These are phyloP conservation scores for Cinchona pubescens DNA, from an alignment of 257 asterid genomes.

Conservation along the genomic window DNA sequence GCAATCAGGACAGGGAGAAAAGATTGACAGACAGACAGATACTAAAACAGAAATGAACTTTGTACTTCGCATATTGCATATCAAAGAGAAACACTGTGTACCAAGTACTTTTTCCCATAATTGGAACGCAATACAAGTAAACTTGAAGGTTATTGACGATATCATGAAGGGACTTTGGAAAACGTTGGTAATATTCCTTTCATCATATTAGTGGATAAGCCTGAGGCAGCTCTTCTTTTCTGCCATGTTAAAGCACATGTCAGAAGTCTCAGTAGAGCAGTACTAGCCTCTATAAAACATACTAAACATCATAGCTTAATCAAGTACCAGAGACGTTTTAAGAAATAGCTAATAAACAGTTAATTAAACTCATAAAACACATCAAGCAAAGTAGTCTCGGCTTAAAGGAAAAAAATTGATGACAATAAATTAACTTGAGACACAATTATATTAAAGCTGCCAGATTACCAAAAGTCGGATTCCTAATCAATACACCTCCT, in stretches of 20 bases:
- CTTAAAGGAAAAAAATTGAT: not conserved
- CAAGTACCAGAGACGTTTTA: not conserved
- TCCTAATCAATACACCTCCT: not conserved
- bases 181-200: not conserved
- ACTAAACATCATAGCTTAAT: not conserved
- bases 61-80: not conserved
- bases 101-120: not conserved
- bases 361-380: not conserved
- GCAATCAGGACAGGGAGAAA: not conserved
- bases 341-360: not conserved
- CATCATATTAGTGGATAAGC: not conserved
- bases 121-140: not conserved
- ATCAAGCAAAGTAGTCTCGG: not conserved
- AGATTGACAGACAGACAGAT: not conserved
- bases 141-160: not conserved
- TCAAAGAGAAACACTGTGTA: not conserved
- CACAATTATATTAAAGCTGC: not conserved
- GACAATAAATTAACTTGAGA: not conserved
- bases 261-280: not conserved
- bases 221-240: not conserved
- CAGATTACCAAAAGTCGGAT: not conserved
- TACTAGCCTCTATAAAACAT: not conserved
- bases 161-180: not conserved
- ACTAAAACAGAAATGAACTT: not conserved
- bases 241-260: not conserved